Conservation (phyloP, 176 grass and related monocot species). For the Carex pumila region DNA sequence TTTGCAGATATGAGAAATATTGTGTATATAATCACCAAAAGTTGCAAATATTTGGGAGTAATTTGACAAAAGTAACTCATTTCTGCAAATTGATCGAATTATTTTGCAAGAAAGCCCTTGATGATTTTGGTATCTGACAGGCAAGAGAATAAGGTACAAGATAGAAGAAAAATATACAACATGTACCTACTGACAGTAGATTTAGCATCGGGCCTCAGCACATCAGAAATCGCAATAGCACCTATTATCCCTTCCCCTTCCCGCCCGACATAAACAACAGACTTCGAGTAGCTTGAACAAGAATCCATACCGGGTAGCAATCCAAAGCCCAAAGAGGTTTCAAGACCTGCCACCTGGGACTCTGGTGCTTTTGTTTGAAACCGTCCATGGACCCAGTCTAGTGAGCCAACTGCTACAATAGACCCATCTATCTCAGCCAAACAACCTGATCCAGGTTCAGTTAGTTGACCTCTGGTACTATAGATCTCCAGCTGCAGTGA, state of each 20-base stretch:
- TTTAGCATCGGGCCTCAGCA: conserved; percentile 73
- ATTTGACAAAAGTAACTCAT: neutral
- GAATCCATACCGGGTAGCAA: conserved; percentile 33
- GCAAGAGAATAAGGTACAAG: conserved; percentile 6
- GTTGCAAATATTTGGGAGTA: neutral
- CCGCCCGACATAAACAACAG: conserved; percentile 71
- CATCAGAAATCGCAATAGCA: conserved; percentile 80
- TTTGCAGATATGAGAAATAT: neutral
- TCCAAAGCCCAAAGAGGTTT: conserved; percentile 35
- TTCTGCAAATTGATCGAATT: neutral
- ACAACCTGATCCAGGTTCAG: conserved; percentile 86
- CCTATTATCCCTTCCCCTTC: conserved; percentile 95
- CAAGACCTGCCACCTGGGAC: conserved; percentile 47
- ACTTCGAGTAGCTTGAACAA: conserved; percentile 65
- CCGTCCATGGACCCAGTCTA: conserved; percentile 72
- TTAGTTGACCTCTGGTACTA: conserved; percentile 65
- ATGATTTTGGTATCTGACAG: neutral
- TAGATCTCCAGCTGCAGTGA: conserved; percentile 57
- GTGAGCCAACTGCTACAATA: conserved; percentile 79
- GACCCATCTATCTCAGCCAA: conserved; percentile 87
- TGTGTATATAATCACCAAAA: neutral
- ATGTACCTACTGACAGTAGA: conserved; percentile 62
- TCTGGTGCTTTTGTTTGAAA: conserved; percentile 53
- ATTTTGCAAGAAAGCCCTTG: neutral
- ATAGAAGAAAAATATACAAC: conserved; percentile 16